A percentile compares a stretch with the other conserved stretches of the same genome.
phyloP scores from a whole-genome alignment of 768 basidiomycete genomes.

The Leccinum barrowsii region DNA sequence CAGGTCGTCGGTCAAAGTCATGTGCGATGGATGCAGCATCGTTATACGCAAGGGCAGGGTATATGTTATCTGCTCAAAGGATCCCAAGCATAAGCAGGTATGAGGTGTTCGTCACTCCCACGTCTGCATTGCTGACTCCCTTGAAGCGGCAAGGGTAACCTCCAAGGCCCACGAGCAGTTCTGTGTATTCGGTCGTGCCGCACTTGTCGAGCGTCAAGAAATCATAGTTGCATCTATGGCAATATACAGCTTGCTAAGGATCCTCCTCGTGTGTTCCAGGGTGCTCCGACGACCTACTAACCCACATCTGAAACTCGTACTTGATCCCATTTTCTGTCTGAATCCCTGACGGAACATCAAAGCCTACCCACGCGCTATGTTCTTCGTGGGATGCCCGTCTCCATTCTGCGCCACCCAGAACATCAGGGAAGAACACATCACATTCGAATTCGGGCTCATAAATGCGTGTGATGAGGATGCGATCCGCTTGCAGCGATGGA shows the following conservation, averaged over 20 bases:
- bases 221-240: not conserved
- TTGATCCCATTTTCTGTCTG: conserved; percentile 79
- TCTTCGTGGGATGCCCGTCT: conserved; percentile 54
- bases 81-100: conserved; percentile 98
- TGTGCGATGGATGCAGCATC: conserved; percentile 91
- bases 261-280: not conserved
- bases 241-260: conserved; percentile 2
- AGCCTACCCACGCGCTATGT: conserved; percentile 74
- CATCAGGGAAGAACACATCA: conserved; percentile 84
- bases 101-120: conserved; percentile 16
- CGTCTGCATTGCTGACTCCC: conserved; percentile 12
- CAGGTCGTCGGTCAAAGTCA: conserved; percentile 86
- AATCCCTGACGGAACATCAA: conserved; percentile 69
- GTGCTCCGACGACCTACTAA: conserved; percentile 39
- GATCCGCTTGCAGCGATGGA: conserved; percentile 54
- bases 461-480: conserved; percentile 86
- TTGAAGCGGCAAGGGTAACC: conserved; percentile 63
- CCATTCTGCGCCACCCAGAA: conserved; percentile 54
- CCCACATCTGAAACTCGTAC: conserved; percentile 98
- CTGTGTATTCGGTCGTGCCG: not conserved
- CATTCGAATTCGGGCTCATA: conserved; percentile 75
- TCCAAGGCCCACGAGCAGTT: not conserved
- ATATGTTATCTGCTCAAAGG: conserved; percentile 89
- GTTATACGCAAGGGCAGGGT: conserved; percentile 88
- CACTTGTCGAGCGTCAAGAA: not conserved